phyloP scores from a whole-genome alignment of 108 stramenopile genomes.

The Skeletonema marinoi region DNA sequence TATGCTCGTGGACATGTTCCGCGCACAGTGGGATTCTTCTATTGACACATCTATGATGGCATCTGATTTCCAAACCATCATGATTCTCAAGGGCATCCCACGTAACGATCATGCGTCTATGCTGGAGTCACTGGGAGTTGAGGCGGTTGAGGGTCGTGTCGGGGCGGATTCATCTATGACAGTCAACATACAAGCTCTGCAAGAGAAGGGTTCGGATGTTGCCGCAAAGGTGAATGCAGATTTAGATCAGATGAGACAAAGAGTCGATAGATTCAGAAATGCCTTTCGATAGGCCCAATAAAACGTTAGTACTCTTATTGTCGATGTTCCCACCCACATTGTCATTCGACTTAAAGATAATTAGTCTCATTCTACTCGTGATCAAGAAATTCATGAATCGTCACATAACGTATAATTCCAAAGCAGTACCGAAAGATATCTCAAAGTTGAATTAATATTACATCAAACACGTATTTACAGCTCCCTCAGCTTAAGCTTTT shows the following conservation, averaged over 20 bases:
- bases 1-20: conserved; percentile 90
- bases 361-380: too few species aligned
- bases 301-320: too few species aligned
- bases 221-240: conserved; percentile 78
- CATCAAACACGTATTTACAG: too few species aligned
- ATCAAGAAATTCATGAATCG: too few species aligned
- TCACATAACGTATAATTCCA: too few species aligned
- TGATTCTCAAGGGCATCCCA: conserved; percentile 92
- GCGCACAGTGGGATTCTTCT: conserved; percentile 82
- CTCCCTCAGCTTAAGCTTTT: too few species aligned
- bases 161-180: conserved; percentile 73
- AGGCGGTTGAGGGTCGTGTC: conserved; percentile 64
- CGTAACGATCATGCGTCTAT: conserved; percentile 81
- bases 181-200: conserved; percentile 72
- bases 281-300: conserved; percentile 55
- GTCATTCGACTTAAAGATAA: too few species aligned
- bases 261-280: conserved; percentile 81
- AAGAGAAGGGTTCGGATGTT: conserved; percentile 63
- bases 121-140: conserved; percentile 88
- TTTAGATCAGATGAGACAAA: conserved; percentile 81
- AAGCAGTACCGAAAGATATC: too few species aligned
- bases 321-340: too few species aligned
- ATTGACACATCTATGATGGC: conserved; percentile 69
- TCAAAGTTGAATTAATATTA: too few species aligned
- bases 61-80: conserved; percentile 83